Percentiles rank a stretch among this genome's conserved stretches.
These are phyloP conservation scores for Clavispora vitiphila DNA, from an alignment of 805 yeast species.

Conservation along the genomic window DNA sequence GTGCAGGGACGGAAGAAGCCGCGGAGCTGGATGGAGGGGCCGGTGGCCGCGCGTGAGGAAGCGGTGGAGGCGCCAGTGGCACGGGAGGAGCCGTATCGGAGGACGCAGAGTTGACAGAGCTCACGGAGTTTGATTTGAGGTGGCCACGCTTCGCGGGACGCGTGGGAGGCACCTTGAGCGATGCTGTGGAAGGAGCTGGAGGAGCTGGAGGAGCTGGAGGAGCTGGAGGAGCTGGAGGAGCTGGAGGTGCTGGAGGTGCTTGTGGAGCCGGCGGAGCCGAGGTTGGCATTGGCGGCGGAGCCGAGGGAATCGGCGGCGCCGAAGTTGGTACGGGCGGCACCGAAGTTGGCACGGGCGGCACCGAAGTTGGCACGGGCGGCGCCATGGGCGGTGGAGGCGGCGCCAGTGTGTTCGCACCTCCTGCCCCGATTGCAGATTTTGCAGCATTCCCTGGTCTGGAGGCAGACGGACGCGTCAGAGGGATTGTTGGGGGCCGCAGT, in stretches of 20 bases:
- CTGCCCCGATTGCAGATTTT: too few relatives aligned
- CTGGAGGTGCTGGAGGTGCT: too few relatives aligned
- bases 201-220: constrained; percentile 3
- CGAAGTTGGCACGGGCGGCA: constrained; percentile 14
- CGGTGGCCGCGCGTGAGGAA: not conserved
- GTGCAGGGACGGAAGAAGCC: constrained; percentile 4
- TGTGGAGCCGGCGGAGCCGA: constrained; percentile 15
- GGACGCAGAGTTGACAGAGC: constrained; percentile 14
- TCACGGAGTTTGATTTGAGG: constrained; percentile 20
- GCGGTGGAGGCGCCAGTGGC: constrained; percentile 2
- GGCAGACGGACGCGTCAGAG: too few relatives aligned
- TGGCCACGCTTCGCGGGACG: constrained; percentile 38
- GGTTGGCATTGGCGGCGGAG: constrained; percentile 15
- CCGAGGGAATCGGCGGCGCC: constrained; percentile 10
- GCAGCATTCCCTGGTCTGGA: too few relatives aligned
- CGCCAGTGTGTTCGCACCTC: too few relatives aligned
- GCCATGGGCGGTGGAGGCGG: too few relatives aligned
- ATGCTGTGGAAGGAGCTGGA: too few relatives aligned
- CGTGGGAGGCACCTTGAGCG: constrained; percentile 26
- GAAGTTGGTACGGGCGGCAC: constrained; percentile 19
- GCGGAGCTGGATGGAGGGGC: too few relatives aligned
- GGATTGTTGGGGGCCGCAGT: too few relatives aligned
- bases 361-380: constrained; percentile 12
- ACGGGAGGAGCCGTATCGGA: not conserved
- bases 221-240: constrained; percentile 9